phyloP scores from a whole-genome alignment of 1,284 basidiomycete species.

The Papiliotrema laurentii region DNA sequence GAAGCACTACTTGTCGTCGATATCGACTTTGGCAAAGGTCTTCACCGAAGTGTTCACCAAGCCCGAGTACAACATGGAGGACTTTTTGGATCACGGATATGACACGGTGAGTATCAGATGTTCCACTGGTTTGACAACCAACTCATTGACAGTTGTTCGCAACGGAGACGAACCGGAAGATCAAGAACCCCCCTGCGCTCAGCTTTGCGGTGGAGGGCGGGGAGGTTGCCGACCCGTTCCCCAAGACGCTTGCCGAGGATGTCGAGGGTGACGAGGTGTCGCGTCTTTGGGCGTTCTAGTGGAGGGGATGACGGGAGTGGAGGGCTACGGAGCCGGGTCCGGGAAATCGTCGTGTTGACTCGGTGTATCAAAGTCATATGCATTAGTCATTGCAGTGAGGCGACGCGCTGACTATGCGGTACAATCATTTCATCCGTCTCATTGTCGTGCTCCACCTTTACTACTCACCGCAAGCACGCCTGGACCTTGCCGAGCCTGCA shows the following conservation, averaged over 20 bases:
- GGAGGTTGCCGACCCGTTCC: constrained; percentile 11
- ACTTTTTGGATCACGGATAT: constrained; percentile 96
- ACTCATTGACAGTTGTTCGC: constrained; percentile 66
- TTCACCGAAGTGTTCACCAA: constrained; percentile 92
- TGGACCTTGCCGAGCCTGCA: too few relatives aligned
- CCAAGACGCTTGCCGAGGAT: constrained; percentile 1
- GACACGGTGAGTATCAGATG: constrained; percentile 62
- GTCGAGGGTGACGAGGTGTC: constrained; percentile 7
- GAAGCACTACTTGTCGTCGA: constrained; percentile 77
- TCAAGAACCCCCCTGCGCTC: constrained; percentile 72
- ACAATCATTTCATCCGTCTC: too few relatives aligned
- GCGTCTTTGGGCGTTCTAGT: constrained; percentile 11
- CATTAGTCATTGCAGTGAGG: too few relatives aligned
- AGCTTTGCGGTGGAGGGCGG: constrained; percentile 34
- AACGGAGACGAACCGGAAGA: constrained; percentile 71
- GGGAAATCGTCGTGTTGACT: too few relatives aligned
- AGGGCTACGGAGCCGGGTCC: too few relatives aligned
- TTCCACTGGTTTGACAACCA: neutral
- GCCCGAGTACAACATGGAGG: constrained; percentile 83
- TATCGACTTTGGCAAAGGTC: constrained; percentile 78
- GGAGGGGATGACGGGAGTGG: too few relatives aligned
- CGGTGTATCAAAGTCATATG: too few relatives aligned
- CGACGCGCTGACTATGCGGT: too few relatives aligned
- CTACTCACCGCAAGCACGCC: too few relatives aligned
- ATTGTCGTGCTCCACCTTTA: too few relatives aligned